Evolutionary conservation across 306 rosid species (phyloP).

Genomic region (Quercus berberidifolia): DNA sequence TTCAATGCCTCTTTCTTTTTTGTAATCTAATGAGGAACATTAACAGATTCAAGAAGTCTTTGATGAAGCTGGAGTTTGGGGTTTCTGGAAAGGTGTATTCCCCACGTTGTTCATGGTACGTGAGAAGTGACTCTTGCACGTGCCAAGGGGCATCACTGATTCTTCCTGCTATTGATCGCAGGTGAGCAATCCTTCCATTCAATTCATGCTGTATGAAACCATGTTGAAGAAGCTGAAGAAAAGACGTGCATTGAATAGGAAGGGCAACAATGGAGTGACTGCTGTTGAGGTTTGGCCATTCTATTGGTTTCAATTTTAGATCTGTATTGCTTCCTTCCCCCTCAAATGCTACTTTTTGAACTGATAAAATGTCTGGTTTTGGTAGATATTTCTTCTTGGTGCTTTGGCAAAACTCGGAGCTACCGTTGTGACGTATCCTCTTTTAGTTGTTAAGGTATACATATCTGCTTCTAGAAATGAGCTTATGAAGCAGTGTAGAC

Average conservation of each 20-base stretch:
- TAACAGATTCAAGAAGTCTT: constrained; percentile 79
- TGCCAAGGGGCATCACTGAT: constrained; percentile 31
- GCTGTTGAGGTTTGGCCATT: constrained; percentile 64
- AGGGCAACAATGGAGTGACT: constrained; percentile 46
- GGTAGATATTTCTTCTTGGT: constrained; percentile 84
- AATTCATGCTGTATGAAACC: constrained; percentile 95
- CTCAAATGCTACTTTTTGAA: not conserved
- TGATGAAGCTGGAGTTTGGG: constrained; percentile 68
- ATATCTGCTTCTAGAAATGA: not conserved
- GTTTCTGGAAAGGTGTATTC: constrained; percentile 95
- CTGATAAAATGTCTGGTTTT: constrained; percentile 31
- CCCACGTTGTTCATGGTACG: constrained; percentile 94
- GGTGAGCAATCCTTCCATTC: constrained; percentile 98
- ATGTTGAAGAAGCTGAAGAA: constrained; percentile 68
- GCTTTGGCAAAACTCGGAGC: constrained; percentile 98
- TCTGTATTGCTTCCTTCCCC: not conserved
- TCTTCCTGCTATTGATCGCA: constrained; percentile 39
- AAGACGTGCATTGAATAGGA: constrained; percentile 40
- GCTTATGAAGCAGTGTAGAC: not conserved
- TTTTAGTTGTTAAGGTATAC: constrained; percentile 88
- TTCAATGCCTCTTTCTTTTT: not conserved
- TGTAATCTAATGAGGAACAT: not conserved
- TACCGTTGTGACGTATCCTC: constrained; percentile 88
- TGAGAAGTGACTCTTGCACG: constrained; percentile 28
- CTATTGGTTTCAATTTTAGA: not conserved